Conservation (phyloP, 108 stramenopile genomes). For the Discostella pseudostelligera region DNA sequence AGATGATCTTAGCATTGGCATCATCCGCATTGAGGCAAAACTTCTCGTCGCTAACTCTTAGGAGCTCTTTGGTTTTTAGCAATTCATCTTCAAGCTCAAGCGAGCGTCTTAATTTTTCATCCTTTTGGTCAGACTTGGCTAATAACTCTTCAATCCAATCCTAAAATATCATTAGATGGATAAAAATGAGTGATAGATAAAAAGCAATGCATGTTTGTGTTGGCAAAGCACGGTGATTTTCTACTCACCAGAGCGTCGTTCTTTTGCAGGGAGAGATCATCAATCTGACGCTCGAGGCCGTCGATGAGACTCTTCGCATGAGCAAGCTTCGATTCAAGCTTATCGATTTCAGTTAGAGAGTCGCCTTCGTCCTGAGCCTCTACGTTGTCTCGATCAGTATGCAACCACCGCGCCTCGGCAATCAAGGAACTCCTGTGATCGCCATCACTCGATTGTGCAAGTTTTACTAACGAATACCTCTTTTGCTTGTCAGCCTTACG, state of each 20-base stretch:
- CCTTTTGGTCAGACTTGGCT: slow-evolving; percentile 34
- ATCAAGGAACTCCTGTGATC: slow-evolving; percentile 4
- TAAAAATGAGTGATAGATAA: neutral
- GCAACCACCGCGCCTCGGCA: neutral
- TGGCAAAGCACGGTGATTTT: neutral
- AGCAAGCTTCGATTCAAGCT: slow-evolving; percentile 25
- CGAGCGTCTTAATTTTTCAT: slow-evolving; percentile 14
- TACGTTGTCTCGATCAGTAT: neutral
- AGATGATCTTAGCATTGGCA: slow-evolving; percentile 12
- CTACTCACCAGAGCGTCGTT: slow-evolving; percentile 40
- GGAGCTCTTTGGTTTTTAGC: slow-evolving; percentile 5
- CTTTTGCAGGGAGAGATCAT: slow-evolving; percentile 39
- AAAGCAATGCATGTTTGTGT: neutral
- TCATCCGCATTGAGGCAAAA: slow-evolving; percentile 1
- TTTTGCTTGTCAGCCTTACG: neutral
- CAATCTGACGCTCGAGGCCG: slow-evolving; percentile 29
- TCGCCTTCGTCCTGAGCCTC: slow-evolving; percentile 4
- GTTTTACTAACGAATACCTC: slow-evolving; percentile 1
- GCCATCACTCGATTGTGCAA: neutral
- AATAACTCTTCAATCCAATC: slow-evolving; percentile 48
- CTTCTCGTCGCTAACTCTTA: slow-evolving; percentile 12
- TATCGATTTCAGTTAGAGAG: slow-evolving; percentile 9
- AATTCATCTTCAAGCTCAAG: slow-evolving; percentile 15
- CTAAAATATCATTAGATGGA: neutral
- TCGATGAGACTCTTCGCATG: slow-evolving; percentile 36